Conservation (phyloP, 2,329 filamentous ascomycete species). For the Aureobasidium sp. region DNA sequence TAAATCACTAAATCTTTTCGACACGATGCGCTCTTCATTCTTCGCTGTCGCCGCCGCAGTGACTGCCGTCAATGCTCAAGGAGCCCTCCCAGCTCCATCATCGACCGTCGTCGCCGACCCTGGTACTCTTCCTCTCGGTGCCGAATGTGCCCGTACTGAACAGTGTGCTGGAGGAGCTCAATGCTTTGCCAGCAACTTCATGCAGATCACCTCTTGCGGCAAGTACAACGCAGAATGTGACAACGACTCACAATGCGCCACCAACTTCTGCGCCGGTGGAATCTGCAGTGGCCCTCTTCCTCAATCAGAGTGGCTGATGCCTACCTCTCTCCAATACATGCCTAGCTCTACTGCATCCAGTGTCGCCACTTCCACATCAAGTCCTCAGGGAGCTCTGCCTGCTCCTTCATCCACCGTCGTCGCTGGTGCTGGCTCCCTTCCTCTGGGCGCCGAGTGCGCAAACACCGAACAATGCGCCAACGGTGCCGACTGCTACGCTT, state of each 20-base stretch:
- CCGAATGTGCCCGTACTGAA: no score
- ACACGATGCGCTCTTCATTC: constrained; percentile 1
- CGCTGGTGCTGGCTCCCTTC: constrained; percentile 16
- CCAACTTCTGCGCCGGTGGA: constrained; percentile 20
- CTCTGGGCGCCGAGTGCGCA: constrained; percentile 16
- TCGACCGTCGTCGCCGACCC: constrained; percentile 14
- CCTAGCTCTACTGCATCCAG: neutral
- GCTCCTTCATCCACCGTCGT: constrained; percentile 12
- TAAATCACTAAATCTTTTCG: no score
- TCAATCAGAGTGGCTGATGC: constrained; percentile 1
- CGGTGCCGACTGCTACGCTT: constrained; percentile 17
- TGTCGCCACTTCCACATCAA: neutral
- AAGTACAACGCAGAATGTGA: constrained; percentile 20
- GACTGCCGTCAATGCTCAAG: neutral
- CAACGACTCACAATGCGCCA: constrained; percentile 17
- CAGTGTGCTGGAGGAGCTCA: no score
- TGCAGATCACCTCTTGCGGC: constrained; percentile 15
- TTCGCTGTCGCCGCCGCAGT: neutral
- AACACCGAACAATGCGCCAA: constrained; percentile 15
- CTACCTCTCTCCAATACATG: neutral
- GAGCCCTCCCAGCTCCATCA: neutral
- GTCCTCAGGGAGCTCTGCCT: neutral
- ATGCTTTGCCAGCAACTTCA: constrained; percentile 1
- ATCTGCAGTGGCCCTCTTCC: constrained; percentile 18
- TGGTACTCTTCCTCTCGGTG: no score